phyloP scores from a whole-genome alignment of 2,329 filamentous ascomycete genomes.

The Neurospora sp. region DNA sequence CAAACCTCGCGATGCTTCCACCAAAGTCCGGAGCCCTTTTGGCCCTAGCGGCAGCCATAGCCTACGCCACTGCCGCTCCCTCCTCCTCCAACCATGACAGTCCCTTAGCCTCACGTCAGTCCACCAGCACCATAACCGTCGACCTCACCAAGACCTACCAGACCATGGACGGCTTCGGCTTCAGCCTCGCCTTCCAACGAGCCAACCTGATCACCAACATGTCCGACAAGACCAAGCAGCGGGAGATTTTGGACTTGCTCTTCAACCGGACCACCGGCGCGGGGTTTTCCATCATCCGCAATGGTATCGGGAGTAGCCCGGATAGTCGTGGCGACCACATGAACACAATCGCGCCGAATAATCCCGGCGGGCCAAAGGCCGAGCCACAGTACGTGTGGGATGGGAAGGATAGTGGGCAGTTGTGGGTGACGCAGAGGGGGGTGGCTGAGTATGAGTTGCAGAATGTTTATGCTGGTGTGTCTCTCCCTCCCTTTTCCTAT shows the following conservation, averaged over 20 bases:
- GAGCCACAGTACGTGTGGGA: constrained; percentile 35
- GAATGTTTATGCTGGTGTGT: constrained; percentile 26
- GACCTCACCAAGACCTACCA: constrained; percentile 32
- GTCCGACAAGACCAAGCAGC: constrained; percentile 27
- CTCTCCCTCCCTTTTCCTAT: background rate
- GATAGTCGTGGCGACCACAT: constrained; percentile 28
- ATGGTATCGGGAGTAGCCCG: constrained; percentile 33
- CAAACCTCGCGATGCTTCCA: background rate
- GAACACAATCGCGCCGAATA: constrained; percentile 31
- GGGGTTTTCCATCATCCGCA: constrained; percentile 34
- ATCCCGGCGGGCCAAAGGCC: constrained; percentile 30
- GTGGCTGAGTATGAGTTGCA: constrained; percentile 26
- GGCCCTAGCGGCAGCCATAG: background rate
- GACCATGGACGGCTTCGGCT: constrained; percentile 36
- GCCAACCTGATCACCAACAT: constrained; percentile 33
- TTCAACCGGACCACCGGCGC: constrained; percentile 35
- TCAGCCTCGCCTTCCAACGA: constrained; percentile 34
- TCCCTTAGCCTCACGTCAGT: constrained; percentile 7
- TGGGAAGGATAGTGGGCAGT: constrained; percentile 36
- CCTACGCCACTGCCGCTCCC: background rate
- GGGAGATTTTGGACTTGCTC: constrained; percentile 30
- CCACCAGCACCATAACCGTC: constrained; percentile 24
- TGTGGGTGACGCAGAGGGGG: constrained; percentile 42
- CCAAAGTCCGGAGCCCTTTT: background rate
- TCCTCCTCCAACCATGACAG: background rate